phyloP scores from a whole-genome alignment of 768 basidiomycete genomes.

The Podaxis rugospora region DNA sequence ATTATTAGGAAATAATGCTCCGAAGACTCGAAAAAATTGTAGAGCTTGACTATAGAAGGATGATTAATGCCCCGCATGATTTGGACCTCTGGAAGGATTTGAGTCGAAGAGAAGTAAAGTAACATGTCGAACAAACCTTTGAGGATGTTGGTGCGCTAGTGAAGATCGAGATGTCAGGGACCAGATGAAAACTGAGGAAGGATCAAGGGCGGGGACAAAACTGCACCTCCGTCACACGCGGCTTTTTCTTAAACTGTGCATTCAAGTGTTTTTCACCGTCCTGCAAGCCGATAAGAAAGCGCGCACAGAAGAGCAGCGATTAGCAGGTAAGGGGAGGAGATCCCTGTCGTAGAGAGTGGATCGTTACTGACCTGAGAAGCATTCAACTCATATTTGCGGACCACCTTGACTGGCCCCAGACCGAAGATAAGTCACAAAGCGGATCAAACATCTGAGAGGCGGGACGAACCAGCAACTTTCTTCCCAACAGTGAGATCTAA shows the following conservation, averaged over 20 bases:
- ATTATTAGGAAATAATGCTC: slow-evolving; percentile 95
- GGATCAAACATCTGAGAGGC: slow-evolving; percentile 8
- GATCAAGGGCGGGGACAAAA: slow-evolving; percentile 20
- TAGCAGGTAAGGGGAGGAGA: slow-evolving; percentile 19
- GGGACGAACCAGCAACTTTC: slow-evolving; percentile 73
- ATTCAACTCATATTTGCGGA: slow-evolving; percentile 90
- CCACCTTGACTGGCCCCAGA: slow-evolving; percentile 74
- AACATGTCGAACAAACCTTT: slow-evolving; percentile 56
- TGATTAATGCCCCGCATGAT: slow-evolving; percentile 97
- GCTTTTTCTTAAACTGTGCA: slow-evolving; percentile 92
- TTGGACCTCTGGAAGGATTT: slow-evolving; percentile 74
- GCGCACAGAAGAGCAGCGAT: slow-evolving; percentile 28
- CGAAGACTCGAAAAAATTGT: slow-evolving; percentile 86
- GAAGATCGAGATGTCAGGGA: slow-evolving; percentile 28
- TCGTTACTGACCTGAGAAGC: slow-evolving; percentile 76
- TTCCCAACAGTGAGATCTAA: slow-evolving; percentile 68
- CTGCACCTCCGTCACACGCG: slow-evolving; percentile 96
- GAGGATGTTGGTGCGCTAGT: slow-evolving; percentile 92
- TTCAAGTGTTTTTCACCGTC: slow-evolving; percentile 92
- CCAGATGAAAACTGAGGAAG: slow-evolving; percentile 8
- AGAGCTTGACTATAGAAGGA: slow-evolving; percentile 87
- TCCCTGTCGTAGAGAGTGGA: slow-evolving; percentile 19
- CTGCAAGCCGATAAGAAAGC: slow-evolving; percentile 37
- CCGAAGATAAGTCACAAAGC: slow-evolving; percentile 14
- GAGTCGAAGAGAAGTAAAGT: neutral